Conservation (phyloP, 192 early-diverging fungal species). For the Mortierella hygrophila region DNA sequence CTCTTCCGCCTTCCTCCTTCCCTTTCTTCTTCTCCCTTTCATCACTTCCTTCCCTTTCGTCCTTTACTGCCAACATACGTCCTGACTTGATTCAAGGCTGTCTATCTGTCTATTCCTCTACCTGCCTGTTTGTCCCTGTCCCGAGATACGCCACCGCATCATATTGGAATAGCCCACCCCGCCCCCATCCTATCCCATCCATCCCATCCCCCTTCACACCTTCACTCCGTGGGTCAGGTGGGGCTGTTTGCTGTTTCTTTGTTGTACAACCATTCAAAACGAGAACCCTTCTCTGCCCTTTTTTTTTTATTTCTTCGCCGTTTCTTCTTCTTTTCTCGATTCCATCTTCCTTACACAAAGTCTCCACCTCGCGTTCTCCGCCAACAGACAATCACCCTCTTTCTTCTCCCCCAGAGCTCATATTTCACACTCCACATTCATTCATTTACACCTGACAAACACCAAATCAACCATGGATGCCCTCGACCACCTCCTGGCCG, state of each 20-base stretch:
- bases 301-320: not conserved
- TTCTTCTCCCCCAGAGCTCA: not conserved
- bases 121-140: not conserved
- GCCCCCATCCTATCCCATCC: not conserved
- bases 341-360: not conserved
- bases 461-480: slow-evolving; percentile 29
- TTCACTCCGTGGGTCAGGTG: not conserved
- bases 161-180: slow-evolving; percentile 2
- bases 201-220: not conserved
- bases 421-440: not conserved
- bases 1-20: not conserved
- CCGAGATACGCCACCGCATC: slow-evolving; percentile 6
- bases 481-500: slow-evolving; percentile 44
- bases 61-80: not conserved
- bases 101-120: not conserved
- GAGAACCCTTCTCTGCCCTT: not conserved
- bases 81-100: not conserved
- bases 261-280: not conserved
- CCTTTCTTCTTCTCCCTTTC: not conserved
- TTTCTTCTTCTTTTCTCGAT: not conserved
- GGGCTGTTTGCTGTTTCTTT: not conserved
- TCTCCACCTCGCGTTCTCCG: not conserved
- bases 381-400: not conserved
- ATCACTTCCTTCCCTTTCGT: not conserved
- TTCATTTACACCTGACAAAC: not conserved